Evolutionary conservation across 495 filamentous ascomycete genomes (phyloP), one percentile per base, ranked within the genome.

Genomic region (Aspergillus campestris): DNA sequence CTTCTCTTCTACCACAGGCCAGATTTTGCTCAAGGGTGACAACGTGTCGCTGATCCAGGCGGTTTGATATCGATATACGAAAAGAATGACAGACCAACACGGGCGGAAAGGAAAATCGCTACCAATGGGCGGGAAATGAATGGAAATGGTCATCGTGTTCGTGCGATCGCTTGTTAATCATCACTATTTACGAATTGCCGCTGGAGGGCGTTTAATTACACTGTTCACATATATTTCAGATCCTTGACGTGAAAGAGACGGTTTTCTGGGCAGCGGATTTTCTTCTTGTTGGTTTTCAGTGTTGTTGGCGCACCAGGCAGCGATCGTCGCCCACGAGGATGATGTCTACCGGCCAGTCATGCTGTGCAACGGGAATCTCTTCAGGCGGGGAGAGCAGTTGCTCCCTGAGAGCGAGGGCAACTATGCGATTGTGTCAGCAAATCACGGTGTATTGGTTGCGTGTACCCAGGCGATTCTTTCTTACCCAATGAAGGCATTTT

Each of bases 1-100:
- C 8, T 15, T 45, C 56, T 70, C 55, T 42, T 31, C 46, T 28
- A 32, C 30, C 27, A 51, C 57, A 97, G 92, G 89, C 39, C 94
- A 95, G 77, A 95, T 98, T 45, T 68, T 98, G 50, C 74, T 98
- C 44, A 97, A 97, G 72, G 92, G 92, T 51, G 92, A 98, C 66
- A 98, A 97, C 55, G 89, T 98, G 14, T 88, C 91, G 6, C 74
- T 97, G 47, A 95, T 97, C 56, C 91, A 97, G 67, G 81, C 79
- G 44, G 62, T 91, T 24, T 24, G 18, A 24, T 24, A 24, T 24
- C 18, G 18, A 24, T 24, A 1, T 4, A 24, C 18, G 18, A 24
- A 24, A 24, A 24, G 18, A 24, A 24, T 24, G 18, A 24, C 18
- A 24, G 18, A 24, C 18, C 18, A 2, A 24, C 4, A 24, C 18